Evolutionary conservation across 2,329 filamentous ascomycete species (phyloP), one percentile per base, ranked within the genome.

Genomic region (Hymenoscyphus fructigenus): DNA sequence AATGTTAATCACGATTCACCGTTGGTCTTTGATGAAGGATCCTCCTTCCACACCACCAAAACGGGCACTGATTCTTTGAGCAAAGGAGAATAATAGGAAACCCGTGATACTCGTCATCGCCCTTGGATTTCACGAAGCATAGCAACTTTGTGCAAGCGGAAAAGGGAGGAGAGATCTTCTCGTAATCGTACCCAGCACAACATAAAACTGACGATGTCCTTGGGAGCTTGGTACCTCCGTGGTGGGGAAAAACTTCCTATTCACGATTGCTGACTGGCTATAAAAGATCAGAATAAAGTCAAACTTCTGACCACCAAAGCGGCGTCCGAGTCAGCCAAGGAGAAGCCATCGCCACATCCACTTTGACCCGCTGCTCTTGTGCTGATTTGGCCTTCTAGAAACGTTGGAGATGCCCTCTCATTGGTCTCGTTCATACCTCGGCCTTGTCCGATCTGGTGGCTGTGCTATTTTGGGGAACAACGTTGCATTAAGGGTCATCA

Each of bases 401-500:
- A 53, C 14, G 14, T 53, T 53, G 47, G 20, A 26, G 47, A 53
- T 23, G 47, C 20, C 20, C 3, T 53, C 47, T 53, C 20, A 53
- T 53, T 53, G 47, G 20, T n/a, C 20, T 26, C 47, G 20, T 26
- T 12, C 9, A 23, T 14, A 14, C 47, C 47, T 23, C 20, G n/a
- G 47, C 47, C 20, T 5, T 23, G 20, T 23, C 20, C 47, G 47
- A 53, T 53, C 47, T 26, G 36, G 47, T 53, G 47, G 47, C 47
- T 26, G 47, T 53, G 47, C 47, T 53, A 53, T 53, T 53, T 53
- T 53, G 47, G 47, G 47, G 23, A 53, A 53, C 47, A 53, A 53
- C 47, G 47, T 53, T 53, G 23, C 47, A 53, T 26, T n/a, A n/a
- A 14, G 15, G 36, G 29, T 32, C 36, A 41, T 41, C 36, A 14